phyloP scores from a whole-genome alignment of 768 basidiomycete species.

The Jaapia argillacea region DNA sequence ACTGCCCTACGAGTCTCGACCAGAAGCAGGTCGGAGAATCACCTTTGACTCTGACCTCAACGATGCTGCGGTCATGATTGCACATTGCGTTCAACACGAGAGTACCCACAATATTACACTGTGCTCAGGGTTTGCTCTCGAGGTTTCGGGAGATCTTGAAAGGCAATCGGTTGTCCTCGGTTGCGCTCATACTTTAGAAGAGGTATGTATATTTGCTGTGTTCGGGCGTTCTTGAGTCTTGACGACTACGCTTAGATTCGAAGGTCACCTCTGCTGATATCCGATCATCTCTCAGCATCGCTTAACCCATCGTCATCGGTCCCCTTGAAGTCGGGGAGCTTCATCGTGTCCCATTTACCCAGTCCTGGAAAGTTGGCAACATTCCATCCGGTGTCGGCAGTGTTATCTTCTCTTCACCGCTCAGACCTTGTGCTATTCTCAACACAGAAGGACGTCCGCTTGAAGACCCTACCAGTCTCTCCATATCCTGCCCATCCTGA shows the following conservation, averaged over 20 bases:
- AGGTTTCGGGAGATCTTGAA: slow-evolving; percentile 15
- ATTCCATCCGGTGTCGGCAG: slow-evolving; percentile 28
- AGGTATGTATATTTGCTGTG: slow-evolving; percentile 36
- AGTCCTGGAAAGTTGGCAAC: slow-evolving; percentile 22
- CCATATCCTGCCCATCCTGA: slow-evolving; percentile 46
- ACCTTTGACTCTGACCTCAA: slow-evolving; percentile 15
- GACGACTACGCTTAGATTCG: slow-evolving; percentile 20
- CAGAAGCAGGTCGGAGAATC: slow-evolving; percentile 20
- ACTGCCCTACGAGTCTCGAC: slow-evolving; percentile 44
- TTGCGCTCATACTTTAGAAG: slow-evolving; percentile 56
- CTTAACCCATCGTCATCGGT: slow-evolving; percentile 7
- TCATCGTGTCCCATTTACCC: slow-evolving; percentile 34
- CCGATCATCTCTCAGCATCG: slow-evolving; percentile 5
- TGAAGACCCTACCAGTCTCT: slow-evolving; percentile 45
- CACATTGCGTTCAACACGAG: slow-evolving; percentile 33
- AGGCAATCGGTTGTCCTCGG: slow-evolving; percentile 33
- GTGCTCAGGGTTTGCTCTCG: slow-evolving; percentile 49
- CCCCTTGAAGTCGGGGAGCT: slow-evolving; percentile 26
- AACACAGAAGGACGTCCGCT: slow-evolving; percentile 10
- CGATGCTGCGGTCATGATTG: slow-evolving; percentile 36
- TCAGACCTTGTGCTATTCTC: slow-evolving; percentile 45
- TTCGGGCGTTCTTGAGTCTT: slow-evolving; percentile 1
- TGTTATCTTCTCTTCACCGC: slow-evolving; percentile 48
- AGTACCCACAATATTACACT: slow-evolving; percentile 36
- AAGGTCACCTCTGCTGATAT: slow-evolving; percentile 20